Evolutionary conservation across 1,139 yeast species (phyloP), one percentile per base, ranked within the genome.

Genomic region (Suhomyces terraborum): DNA sequence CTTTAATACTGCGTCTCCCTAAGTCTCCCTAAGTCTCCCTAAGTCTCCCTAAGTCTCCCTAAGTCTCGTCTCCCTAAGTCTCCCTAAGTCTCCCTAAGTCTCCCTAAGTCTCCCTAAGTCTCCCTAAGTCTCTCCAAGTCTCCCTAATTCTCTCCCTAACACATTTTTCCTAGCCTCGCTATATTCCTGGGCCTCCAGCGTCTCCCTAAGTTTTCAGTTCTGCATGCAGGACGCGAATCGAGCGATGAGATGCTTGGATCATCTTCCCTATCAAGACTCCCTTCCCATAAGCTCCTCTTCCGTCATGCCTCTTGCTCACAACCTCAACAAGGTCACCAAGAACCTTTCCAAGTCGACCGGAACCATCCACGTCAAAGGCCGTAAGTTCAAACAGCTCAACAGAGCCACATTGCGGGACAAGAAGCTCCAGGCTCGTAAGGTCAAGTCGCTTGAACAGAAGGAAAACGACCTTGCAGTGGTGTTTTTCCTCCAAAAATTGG

Each of bases 371-470:
- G 89, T 95, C 29, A 84, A 84, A 56, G 96, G 97, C 6, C 77
- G 97, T 42, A 89, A 88, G 62, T 85, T 88, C 64, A 84, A 85
- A 61, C 89, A 86, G 61, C 68, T 91, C 42, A 84, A 83, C 46
- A 72, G 94, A 49, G 97, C 97, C n/a, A 80, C 94, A 1, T 66
- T 88, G 35, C 76, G 98, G 61, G 94, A 88, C 49, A 75, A 75
- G 36, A 87, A 85, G 60, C 67, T 91, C 39, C 75, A 74, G 33
- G 70, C 69, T 40, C 80, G 77, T 58, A 85, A 84, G 57, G 62
- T 67, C 33, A 68, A 70, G 32, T 78, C 78, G 48, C 63, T 75
- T 25, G 84, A 82, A 40, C 79, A 79, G 50, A 81, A 83, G 51
- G 76, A 77, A 36, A 73, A 76, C 46, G 87, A 82, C 49, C 69